Percentiles rank a stretch among this genome's conserved stretches.
Evolutionary conservation across 768 basidiomycete genomes (phyloP).

Genomic region (Cystofilobasidium macerans): DNA sequence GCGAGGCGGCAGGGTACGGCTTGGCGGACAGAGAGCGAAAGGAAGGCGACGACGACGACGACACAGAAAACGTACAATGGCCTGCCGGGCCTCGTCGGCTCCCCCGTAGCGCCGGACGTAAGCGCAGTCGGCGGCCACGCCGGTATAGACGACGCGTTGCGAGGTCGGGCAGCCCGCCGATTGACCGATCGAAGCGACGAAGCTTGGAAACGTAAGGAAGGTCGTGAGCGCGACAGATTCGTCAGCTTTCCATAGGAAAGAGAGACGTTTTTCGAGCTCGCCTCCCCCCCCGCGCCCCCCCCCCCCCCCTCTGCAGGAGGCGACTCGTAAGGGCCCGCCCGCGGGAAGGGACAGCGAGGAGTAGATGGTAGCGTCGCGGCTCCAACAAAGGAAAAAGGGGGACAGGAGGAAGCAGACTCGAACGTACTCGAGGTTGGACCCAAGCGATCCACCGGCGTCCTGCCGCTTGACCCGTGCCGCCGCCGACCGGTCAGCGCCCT

Average conservation of each 20-base stretch:
- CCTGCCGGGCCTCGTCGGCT: background rate
- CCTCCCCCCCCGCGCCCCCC: too few species aligned
- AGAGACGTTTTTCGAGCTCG: too few species aligned
- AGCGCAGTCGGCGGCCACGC: slow-evolving; percentile 76
- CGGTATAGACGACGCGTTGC: slow-evolving; percentile 56
- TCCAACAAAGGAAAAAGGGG: background rate
- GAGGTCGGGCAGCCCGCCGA: slow-evolving; percentile 59
- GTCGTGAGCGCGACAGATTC: too few species aligned
- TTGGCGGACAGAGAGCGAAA: background rate
- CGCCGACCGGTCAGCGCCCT: background rate
- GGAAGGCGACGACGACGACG: background rate
- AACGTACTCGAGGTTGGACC: slow-evolving; percentile 4
- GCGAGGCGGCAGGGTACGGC: too few species aligned
- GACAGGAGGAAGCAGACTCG: background rate
- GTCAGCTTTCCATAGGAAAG: too few species aligned
- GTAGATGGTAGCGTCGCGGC: too few species aligned
- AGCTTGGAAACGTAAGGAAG: slow-evolving; percentile 43
- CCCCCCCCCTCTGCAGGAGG: too few species aligned
- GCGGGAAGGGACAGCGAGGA: too few species aligned
- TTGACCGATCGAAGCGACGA: slow-evolving; percentile 56
- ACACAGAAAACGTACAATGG: slow-evolving; percentile 13
- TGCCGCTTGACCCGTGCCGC: background rate
- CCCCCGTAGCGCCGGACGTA: slow-evolving; percentile 44
- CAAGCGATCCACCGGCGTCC: slow-evolving; percentile 41
- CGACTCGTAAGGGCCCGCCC: too few species aligned